Base-by-base conservation (phyloP, 805 yeast genomes). In the Metschnikowia continentalis region DNA sequence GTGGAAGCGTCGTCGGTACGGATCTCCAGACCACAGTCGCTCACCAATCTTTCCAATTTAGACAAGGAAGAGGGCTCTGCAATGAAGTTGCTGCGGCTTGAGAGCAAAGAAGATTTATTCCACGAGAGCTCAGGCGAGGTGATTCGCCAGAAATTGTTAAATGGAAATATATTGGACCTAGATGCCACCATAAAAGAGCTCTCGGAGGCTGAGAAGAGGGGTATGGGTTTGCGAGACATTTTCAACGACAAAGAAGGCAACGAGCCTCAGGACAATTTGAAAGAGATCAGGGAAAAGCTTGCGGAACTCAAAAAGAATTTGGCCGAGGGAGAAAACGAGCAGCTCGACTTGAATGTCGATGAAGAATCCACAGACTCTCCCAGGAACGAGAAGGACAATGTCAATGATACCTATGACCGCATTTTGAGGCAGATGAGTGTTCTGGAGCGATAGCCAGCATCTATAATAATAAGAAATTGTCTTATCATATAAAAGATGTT, bases 21-120 rank as follows among this genome's bases (percentile, higher is more conserved):
- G 1, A 42, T 52, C 8, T 58, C 61, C 4, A 50, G 59, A 19
- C 52, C 52, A 17, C 61, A 57, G 35, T 57, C 61, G 14, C 49
- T 53, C 11, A 65, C 71, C 5, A 70, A 65, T 49, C 61, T 74
- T 42, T 64, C 62, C 33, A 62, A 62, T 8, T 57, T 73, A 48
- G 71, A 74, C 49, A 65, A 66, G 49, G 71, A 72, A 51, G 79
- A 75, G 61, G 79, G 78, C 5, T 67, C 72, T 13, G 64, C 68
- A 6, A 62, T 73, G 65, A 74, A 68, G 57, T 58, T 73, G 37
- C 61, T 63, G 57, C 64, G 61, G 51, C 58, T 69, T 23, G 40
- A 48, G 4, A 46, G 54, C 32, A 37, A 48, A 15, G 50, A 46
- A 10, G 44, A 48, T 8, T 32, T 56, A 22, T 48, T 58, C 5